These are phyloP conservation scores for Rasamsonia emersonii DNA, from an alignment of 2,329 filamentous ascomycete species.

Conservation along the genomic window DNA sequence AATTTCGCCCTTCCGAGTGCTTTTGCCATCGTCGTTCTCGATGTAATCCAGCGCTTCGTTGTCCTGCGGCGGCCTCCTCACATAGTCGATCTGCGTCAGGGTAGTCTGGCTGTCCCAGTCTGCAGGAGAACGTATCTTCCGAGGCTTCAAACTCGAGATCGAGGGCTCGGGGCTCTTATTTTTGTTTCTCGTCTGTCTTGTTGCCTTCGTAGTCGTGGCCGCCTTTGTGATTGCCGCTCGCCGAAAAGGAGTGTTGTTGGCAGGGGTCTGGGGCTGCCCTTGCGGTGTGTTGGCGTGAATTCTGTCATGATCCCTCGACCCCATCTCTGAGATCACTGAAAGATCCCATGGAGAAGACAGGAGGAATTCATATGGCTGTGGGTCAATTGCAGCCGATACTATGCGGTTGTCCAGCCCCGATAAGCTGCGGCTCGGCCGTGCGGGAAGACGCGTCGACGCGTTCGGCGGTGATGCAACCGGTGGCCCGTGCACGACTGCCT, in stretches of 20 bases:
- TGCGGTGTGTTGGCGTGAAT: no score
- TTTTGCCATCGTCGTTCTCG: conserved; percentile 9
- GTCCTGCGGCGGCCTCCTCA: conserved; percentile 17
- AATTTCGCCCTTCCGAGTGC: conserved; percentile 1
- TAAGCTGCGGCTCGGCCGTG: no score
- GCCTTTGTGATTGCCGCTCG: not conserved
- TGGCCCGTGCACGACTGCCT: no score
- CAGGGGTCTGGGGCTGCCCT: conserved; percentile 1
- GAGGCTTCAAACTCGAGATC: conserved; percentile 11
- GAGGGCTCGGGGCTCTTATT: conserved; percentile 11
- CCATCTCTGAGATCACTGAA: no score
- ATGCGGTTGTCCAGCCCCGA: no score
- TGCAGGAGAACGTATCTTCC: conserved; percentile 13
- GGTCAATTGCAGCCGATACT: no score
- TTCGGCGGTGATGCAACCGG: no score
- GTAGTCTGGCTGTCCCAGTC: conserved; percentile 26
- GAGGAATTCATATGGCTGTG: no score
- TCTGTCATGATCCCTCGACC: no score
- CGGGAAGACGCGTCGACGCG: no score
- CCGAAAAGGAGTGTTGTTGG: conserved; percentile 4
- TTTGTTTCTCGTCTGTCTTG: conserved; percentile 2
- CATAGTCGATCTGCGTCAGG: conserved; percentile 34
- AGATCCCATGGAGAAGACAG: no score
- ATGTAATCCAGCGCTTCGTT: conserved; percentile 25
- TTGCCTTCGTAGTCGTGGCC: conserved; percentile 8